Evolutionary conservation across 192 early-diverging fungal genomes (phyloP), one percentile per base, ranked within the genome.

Genomic region (Chytriomyces confervae): DNA sequence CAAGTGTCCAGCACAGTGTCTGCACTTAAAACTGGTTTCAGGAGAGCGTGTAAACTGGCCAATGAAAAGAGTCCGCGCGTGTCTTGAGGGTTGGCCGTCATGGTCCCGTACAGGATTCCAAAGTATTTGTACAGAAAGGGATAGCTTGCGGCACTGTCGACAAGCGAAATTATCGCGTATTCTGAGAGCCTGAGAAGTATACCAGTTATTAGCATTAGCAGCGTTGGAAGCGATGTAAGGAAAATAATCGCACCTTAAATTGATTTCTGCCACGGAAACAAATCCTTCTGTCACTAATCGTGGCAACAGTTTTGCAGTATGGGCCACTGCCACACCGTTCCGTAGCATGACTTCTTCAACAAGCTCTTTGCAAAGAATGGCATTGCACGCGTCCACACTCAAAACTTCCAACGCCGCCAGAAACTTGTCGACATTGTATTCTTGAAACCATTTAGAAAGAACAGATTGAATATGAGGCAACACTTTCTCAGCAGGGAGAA

Each of bases 41-140:
- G 9, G 0, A 70, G 18, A 13, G 49, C 50, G 27, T 53, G 47
- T 23, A 70, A 29, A 11, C 7, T 13, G 7, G 8, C 20, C 11
- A 70, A 53, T 7, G 49, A 53, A 51, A 70, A 70, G 27, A 18
- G 45, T 11, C 47, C 7, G n/a, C 23, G 44, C 36, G 36, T 36
- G 36, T 36, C 36, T 36, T 36, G 36, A 29, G 49, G 20, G n/a
- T 70, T 20, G 6, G 50, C 27, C 0, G 47, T 49, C 46, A 70
- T 49, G 24, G 69, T 50, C 7, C 69, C 69, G 27, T 70, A 70
- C 69, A 70, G 50, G 27, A 70, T 70, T 29, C 69, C 69, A 43
- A 70, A 70, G 69, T 70, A 70, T n/a, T 57, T 50, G 50, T 53
- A 70, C 24, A 20, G 23, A 6, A 7, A 24, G 11, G 47, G 50